These are phyloP conservation scores for Pyracantha coccinea DNA, from an alignment of 331 rosid species.

Conservation along the genomic window DNA sequence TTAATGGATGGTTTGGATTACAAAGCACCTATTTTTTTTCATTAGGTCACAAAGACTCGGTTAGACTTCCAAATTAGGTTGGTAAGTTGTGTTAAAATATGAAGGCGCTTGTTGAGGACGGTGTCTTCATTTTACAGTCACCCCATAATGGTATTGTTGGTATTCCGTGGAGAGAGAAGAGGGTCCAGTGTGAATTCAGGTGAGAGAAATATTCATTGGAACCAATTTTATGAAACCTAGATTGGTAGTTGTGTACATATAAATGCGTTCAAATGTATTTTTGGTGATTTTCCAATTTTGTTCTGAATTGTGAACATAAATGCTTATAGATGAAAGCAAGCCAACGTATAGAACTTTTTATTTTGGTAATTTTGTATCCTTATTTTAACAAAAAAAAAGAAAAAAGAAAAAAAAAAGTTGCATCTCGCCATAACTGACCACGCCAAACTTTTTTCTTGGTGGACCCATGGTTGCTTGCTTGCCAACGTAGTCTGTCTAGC, in stretches of 20 bases:
- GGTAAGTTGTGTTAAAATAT: not conserved
- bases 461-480: not conserved
- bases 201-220: too few species aligned
- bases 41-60: not conserved
- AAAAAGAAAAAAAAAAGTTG: too few species aligned
- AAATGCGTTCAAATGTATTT: too few species aligned
- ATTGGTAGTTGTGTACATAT: too few species aligned
- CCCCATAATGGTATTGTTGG: not conserved
- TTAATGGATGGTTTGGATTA: not conserved
- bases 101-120: not conserved
- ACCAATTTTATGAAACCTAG: too few species aligned
- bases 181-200: not conserved
- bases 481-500: not conserved
- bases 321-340: too few species aligned
- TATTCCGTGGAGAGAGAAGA: not conserved
- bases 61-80: not conserved
- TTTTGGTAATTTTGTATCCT: not conserved
- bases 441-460: not conserved
- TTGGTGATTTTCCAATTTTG: too few species aligned
- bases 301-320: too few species aligned
- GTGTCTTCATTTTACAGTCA: not conserved
- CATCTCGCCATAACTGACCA: not conserved
- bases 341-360: too few species aligned
- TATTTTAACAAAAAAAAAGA: too few species aligned
- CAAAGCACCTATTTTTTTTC: too few species aligned